These are phyloP conservation scores for Eucalyptus brandiana DNA, from an alignment of 345 rosid species.

Conservation along the genomic window DNA sequence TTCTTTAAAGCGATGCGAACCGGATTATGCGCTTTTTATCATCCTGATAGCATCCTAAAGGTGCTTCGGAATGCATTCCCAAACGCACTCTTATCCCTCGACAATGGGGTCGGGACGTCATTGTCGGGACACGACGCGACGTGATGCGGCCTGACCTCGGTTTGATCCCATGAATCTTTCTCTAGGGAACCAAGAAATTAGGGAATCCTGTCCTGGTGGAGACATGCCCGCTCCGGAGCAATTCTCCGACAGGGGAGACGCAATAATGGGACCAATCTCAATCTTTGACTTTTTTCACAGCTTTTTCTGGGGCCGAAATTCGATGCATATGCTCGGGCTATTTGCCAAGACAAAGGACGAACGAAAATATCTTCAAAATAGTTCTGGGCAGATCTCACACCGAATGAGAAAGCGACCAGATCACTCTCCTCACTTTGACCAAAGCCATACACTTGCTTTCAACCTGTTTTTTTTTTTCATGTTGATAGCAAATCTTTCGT, in stretches of 20 bases:
- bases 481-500: neutral
- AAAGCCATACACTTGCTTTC: neutral
- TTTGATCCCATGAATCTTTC: neutral
- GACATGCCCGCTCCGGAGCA: neutral
- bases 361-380: neutral
- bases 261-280: neutral
- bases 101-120: neutral
- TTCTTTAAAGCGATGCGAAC: neutral
- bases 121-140: neutral
- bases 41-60: neutral
- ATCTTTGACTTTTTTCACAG: neutral
- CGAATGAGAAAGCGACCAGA: neutral
- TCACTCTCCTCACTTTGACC: neutral
- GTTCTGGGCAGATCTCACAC: neutral
- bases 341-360: neutral
- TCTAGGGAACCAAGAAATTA: neutral
- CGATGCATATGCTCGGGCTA: neutral
- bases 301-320: neutral
- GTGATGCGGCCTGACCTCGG: neutral
- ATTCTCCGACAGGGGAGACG: neutral
- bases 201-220: neutral
- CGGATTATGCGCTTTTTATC: neutral
- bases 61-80: neutral
- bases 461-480: neutral
- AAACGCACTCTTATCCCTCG: neutral